Base-by-base conservation (phyloP, 176 grass and related monocot species). In the Phyllostachys edulis region DNA sequence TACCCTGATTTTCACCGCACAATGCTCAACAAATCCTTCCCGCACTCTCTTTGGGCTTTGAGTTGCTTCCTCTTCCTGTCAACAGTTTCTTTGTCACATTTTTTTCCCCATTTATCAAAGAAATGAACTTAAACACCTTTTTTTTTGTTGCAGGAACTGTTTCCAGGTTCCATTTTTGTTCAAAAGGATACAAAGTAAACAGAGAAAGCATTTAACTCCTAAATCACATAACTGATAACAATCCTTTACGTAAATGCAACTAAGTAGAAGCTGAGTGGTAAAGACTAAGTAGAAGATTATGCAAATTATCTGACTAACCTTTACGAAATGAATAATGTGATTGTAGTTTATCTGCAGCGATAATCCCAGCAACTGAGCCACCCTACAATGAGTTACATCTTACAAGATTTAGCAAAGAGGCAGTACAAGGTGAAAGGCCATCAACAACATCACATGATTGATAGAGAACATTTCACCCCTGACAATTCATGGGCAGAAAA, bases 241-340 rank as follows among this genome's bases (percentile, higher is more conserved):
- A 68, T 1, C 20, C 15, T 37, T 56, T 54, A 42, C 15, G 41
- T 60, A 55, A 76, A 32, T 49, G 38, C 78, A 42, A 67, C 18
- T 64, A 80, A 56, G 46, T 66, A 38, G 51, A 75, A 7, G 26
- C 6, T 20, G 50, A 29, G 27, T 61, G 16, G 20, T 67, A 76
- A 63, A 84, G 2, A 32, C 50, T 59, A 20, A 66, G 40, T 79
- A 44, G 6, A 41, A 56, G 49, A 32, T 46, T 29, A 15, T 46
- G 67, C 38, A 84, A 65, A 67, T 38, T 66, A 84, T 40, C 16
- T 29, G 57, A 84, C 75, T 37, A 7, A 88, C 80, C 74, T 83
- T 32, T 29, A 57, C 5, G 2, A 66, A 16, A 29, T n/a, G 17
- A 23, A 80, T 60, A n/a, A 67, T 62, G 21, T 74, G 69, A 34